A percentile compares a stretch with the other conserved stretches of the same genome.
Evolutionary conservation across 768 basidiomycete genomes (phyloP).

Genomic region (Sarcodon sp.): DNA sequence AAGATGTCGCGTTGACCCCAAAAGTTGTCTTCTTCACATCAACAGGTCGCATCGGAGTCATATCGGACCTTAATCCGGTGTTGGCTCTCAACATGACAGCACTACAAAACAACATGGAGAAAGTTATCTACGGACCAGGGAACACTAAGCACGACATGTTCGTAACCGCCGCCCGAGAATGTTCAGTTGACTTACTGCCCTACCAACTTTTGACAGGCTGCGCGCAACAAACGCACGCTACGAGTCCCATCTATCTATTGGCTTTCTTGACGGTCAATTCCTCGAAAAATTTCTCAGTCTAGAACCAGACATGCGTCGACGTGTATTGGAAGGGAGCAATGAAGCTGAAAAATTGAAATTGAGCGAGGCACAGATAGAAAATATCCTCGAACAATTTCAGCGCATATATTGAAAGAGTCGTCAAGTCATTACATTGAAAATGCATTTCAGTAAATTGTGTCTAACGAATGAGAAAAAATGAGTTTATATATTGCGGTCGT

Average conservation of each 20-base stretch:
- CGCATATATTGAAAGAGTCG: constrained; percentile 23
- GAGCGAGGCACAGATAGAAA: constrained; percentile 25
- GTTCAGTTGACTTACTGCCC: too few relatives aligned
- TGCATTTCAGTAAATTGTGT: not conserved
- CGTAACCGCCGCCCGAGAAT: too few relatives aligned
- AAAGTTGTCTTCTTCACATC: constrained; percentile 67
- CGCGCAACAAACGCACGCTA: too few relatives aligned
- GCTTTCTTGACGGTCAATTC: constrained; percentile 86
- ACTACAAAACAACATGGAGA: constrained; percentile 65
- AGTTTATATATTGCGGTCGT: not conserved
- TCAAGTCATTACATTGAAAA: not conserved
- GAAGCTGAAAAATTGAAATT: constrained; percentile 45
- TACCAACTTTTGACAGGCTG: too few relatives aligned
- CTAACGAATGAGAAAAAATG: not conserved
- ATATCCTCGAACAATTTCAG: constrained; percentile 28
- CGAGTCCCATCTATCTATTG: constrained; percentile 26
- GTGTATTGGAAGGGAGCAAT: constrained; percentile 43
- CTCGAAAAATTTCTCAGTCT: constrained; percentile 52
- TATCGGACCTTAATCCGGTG: constrained; percentile 45
- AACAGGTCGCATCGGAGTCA: constrained; percentile 65
- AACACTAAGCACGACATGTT: constrained; percentile 15
- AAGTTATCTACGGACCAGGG: constrained; percentile 36
- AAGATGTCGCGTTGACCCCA: constrained; percentile 30
- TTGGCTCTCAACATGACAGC: constrained; percentile 48
- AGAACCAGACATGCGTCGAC: constrained; percentile 26